A percentile compares a stretch with the other conserved stretches of the same genome.
These are phyloP conservation scores for Hortaea werneckii DNA, from an alignment of 2,329 filamentous ascomycete species.

Conservation along the genomic window DNA sequence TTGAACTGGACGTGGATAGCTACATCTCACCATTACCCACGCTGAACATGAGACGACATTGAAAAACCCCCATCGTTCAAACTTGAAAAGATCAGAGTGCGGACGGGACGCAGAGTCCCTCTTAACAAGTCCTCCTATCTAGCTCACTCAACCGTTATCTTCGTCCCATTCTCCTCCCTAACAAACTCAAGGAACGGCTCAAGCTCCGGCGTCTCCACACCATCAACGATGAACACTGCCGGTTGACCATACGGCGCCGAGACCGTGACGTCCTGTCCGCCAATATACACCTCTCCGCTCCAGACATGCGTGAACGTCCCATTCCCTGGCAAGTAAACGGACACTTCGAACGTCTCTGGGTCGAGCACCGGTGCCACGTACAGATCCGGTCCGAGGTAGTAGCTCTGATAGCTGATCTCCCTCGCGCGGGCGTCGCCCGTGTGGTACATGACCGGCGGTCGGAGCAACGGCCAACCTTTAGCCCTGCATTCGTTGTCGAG, in stretches of 20 bases:
- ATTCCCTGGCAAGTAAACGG: slow-evolving; percentile 17
- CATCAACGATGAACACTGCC: slow-evolving; percentile 19
- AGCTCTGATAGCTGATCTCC: slow-evolving; percentile 20
- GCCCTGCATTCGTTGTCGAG: slow-evolving; percentile 18
- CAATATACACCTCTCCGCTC: slow-evolving; percentile 14
- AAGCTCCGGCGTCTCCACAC: slow-evolving; percentile 13
- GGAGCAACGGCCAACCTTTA: slow-evolving; percentile 20
- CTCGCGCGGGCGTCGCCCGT: slow-evolving; percentile 13
- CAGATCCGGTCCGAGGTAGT: slow-evolving; percentile 18
- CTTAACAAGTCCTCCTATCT: no score
- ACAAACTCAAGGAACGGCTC: slow-evolving; percentile 20
- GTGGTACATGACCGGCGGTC: slow-evolving; percentile 18
- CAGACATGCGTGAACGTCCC: slow-evolving; percentile 19
- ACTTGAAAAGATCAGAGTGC: no score
- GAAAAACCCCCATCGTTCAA: no score
- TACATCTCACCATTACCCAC: no score
- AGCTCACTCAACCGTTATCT: no score
- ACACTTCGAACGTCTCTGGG: slow-evolving; percentile 11
- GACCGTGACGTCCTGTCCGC: slow-evolving; percentile 15
- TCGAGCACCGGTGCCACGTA: slow-evolving; percentile 23
- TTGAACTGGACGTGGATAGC: no score
- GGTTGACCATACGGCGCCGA: slow-evolving; percentile 21
- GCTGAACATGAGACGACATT: no score
- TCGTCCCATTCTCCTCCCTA: slow-evolving; percentile 16
- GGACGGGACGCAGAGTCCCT: no score